A percentile compares a stretch with the other conserved stretches of the same genome.
Conservation (phyloP, 2,329 filamentous ascomycete genomes). For the Colletotrichum orchidophilum region DNA sequence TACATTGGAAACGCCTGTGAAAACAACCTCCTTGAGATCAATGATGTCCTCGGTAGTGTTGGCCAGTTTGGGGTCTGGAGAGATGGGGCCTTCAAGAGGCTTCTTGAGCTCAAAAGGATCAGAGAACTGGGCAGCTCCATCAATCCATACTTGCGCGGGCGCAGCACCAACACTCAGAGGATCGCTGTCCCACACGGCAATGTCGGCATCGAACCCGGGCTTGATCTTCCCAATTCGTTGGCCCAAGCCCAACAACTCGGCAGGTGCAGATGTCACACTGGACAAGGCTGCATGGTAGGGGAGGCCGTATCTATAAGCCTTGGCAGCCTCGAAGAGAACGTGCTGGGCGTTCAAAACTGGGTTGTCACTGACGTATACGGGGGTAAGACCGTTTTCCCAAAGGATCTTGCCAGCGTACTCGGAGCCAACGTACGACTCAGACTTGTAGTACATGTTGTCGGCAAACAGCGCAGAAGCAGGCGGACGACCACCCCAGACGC, state of each 20-base stretch:
- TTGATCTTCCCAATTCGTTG: constrained; percentile 69
- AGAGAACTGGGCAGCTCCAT: constrained; percentile 67
- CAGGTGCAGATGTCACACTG: constrained; percentile 66
- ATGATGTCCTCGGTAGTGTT: constrained; percentile 53
- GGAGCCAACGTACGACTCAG: constrained; percentile 71
- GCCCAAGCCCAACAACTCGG: constrained; percentile 65
- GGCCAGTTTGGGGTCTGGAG: constrained; percentile 51
- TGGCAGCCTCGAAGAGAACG: constrained; percentile 72
- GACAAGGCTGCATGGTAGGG: constrained; percentile 69
- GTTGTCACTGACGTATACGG: constrained; percentile 77
- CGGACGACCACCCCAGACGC: constrained; percentile 62
- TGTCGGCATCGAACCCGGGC: constrained; percentile 68
- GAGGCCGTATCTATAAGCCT: constrained; percentile 67
- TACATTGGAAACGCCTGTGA: constrained; percentile 64
- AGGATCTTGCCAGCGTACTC: constrained; percentile 74
- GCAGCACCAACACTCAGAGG: constrained; percentile 68
- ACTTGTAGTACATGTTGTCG: constrained; percentile 79
- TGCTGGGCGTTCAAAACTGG: constrained; percentile 76
- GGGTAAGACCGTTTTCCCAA: constrained; percentile 70
- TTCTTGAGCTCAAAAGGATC: constrained; percentile 64
- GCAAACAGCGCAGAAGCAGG: constrained; percentile 73
- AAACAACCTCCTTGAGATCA: constrained; percentile 54
- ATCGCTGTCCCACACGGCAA: constrained; percentile 71
- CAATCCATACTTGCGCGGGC: constrained; percentile 71
- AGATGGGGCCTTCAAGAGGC: constrained; percentile 49